Base-by-base conservation (phyloP, 169 alveolate species). In the Eimeria falciformis region DNA sequence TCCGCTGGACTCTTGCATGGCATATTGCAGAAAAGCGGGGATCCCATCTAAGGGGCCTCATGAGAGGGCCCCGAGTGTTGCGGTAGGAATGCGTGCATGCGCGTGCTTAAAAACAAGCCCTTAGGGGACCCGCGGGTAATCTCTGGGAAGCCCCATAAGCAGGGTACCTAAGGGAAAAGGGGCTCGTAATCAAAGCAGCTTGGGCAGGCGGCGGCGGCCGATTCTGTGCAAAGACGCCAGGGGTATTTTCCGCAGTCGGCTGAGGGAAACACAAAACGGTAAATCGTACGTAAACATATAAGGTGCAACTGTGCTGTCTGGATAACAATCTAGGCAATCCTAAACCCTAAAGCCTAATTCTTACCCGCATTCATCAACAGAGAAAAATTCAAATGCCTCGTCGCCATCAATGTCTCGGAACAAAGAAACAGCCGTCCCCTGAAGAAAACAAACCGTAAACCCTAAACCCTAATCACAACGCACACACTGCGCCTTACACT, bases 381-480 rank as follows among this genome's bases (percentile, higher is more conserved):
- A 58, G 71, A 58, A 58, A 58, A 58, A 58, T 21, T 58, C 71
- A 27, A 58, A 9, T 5, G 71, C 71, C 27, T 58, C 71, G 25
- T 58, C 71, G 11, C 71, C 71, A 58, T 58, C 71, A 5, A 7
- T 14, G 27, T 58, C 71, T 5, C 71, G 71, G 25, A 14, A 58
- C 9, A 58, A 21, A n/a, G 71, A 58, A 21, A n/a, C 71, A 9
- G 71, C 71, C 21, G 71, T 58, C 29, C 71, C 71, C 71, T 58
- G 71, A 58, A 58, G 33, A 21, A 7, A 58, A 11, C 5, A 58
- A 58, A n/a, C 71, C 71, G 29, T 58, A 58, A 9, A n/a, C 18
- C 71, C 33, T n/a, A 58, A n/a, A 58, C 18, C 71, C 71, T n/a
- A 14, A n/a, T 5, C 71, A 7, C 18, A 11, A 58, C 9, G 25